Evolutionary conservation across 2,329 filamentous ascomycete species (phyloP), one percentile per base, ranked within the genome.

Genomic region (Colletotrichum spaethianum): DNA sequence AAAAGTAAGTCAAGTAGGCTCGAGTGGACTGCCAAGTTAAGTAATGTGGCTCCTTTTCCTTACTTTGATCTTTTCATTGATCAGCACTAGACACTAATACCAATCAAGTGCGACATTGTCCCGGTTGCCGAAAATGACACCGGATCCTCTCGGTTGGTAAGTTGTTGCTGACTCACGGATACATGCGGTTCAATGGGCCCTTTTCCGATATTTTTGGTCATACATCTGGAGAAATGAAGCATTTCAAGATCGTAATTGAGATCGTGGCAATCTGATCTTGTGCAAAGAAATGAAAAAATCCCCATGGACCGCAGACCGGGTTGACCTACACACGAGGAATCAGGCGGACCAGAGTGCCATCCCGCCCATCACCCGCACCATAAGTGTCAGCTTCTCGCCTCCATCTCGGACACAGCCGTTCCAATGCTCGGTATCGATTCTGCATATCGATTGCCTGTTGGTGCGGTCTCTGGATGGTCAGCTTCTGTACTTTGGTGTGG

Each of bases 21-120:
- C 16, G 20, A 28, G 52, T 50, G 61, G 42, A 14, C 33, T 31
- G 67, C 67, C 67, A 66, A 70, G 62, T 16, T 42, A n/a, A 70
- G 62, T 16, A 33, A n/a, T 44, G 62, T 66, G 38, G 55, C 55
- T 40, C 52, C 23, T 46, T 42, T 40, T 26, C 23, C 33, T 46
- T 31, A 33, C 20, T 2, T 55, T 18, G 20, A 52, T 63, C 60
- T 44, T 36, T 31, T 20, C 7, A 36, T 16, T n/a, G 20, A 70
- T 66, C 62, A 66, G 44, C 60, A 62, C 60, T 52, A 62, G n/a
- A 62, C 44, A 40, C 9, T 50, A n/a, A n/a, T n/a, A 16, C 28
- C 42, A 16, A 26, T 14, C 42, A 33, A 31, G 14, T 28, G n/a
- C 14, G 33, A n/a, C 38, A 20, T 56, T 56, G n/a, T 5, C 28